phyloP scores from a whole-genome alignment of 2,329 filamentous ascomycete genomes.

The Xylariaceae sp. region DNA sequence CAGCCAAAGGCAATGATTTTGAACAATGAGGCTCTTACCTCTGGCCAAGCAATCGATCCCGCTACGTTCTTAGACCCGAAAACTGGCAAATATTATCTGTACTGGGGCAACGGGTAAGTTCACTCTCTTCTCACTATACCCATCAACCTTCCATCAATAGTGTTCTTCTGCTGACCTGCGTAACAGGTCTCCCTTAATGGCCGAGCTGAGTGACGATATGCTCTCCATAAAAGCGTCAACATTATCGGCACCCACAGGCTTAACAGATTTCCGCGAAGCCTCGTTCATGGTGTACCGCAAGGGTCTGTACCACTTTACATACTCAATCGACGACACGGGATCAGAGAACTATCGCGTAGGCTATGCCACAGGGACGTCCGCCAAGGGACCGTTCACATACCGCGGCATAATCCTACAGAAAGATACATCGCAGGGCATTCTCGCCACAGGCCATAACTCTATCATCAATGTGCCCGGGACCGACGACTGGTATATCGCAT shows the following conservation, averaged over 20 bases:
- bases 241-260: slow-evolving; percentile 41
- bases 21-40: slow-evolving; percentile 52
- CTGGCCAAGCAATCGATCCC: slow-evolving; percentile 62
- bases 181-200: slow-evolving; percentile 44
- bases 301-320: slow-evolving; percentile 54
- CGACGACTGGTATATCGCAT: slow-evolving; percentile 57
- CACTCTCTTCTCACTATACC: background rate
- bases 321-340: slow-evolving; percentile 54
- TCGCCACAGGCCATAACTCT: slow-evolving; percentile 53
- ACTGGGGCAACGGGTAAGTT: slow-evolving; percentile 59
- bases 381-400: slow-evolving; percentile 52
- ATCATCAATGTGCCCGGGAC: slow-evolving; percentile 53
- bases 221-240: slow-evolving; percentile 48
- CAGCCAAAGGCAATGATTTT: slow-evolving; percentile 59
- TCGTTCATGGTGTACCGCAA: slow-evolving; percentile 51
- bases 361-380: slow-evolving; percentile 48
- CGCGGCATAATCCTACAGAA: slow-evolving; percentile 52
- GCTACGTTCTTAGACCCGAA: slow-evolving; percentile 65
- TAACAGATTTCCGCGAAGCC: slow-evolving; percentile 52
- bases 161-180: background rate
- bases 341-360: slow-evolving; percentile 54
- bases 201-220: slow-evolving; percentile 54
- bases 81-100: slow-evolving; percentile 63
- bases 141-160: background rate
- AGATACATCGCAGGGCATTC: slow-evolving; percentile 48